Conservation (phyloP, 176 grass and related monocot genomes). For the Oryza glumipatula region DNA sequence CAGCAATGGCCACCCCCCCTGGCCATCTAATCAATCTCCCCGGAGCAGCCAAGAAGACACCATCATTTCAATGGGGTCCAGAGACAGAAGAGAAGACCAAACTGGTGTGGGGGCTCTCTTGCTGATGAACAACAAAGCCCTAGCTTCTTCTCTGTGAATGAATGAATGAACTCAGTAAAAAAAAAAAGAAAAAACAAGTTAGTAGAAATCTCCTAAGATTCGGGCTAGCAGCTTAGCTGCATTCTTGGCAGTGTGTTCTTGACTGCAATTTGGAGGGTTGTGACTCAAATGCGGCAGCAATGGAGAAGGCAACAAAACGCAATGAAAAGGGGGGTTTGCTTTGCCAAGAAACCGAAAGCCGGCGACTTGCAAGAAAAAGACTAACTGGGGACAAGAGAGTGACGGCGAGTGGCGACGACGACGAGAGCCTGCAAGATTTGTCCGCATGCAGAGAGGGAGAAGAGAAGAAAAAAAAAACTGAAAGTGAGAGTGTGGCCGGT, state of each 20-base stretch:
- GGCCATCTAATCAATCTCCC: conserved; percentile 12
- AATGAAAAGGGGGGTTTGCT: background rate
- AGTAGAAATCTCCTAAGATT: background rate
- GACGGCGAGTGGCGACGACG: background rate
- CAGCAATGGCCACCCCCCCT: conserved; percentile 13
- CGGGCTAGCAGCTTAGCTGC: background rate
- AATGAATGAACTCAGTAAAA: background rate
- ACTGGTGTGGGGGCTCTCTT: background rate
- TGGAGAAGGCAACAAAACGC: background rate
- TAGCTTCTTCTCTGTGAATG: background rate
- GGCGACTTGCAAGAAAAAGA: conserved; percentile 14
- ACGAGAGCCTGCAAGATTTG: conserved; percentile 11
- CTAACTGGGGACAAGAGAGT: conserved; percentile 13
- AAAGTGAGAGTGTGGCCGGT: background rate
- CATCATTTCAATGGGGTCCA: background rate
- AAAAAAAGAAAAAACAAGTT: background rate
- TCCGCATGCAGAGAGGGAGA: background rate
- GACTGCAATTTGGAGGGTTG: background rate
- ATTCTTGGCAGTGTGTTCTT: conserved; percentile 15
- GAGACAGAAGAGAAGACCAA: conserved; percentile 4
- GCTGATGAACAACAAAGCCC: conserved; percentile 16
- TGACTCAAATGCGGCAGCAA: background rate
- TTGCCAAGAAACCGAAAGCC: conserved; percentile 22
- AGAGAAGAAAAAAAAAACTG: background rate
- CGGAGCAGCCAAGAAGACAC: conserved; percentile 12